Evolutionary conservation across 1,284 basidiomycete genomes (phyloP).

Genomic region (Papiliotrema laurentii): DNA sequence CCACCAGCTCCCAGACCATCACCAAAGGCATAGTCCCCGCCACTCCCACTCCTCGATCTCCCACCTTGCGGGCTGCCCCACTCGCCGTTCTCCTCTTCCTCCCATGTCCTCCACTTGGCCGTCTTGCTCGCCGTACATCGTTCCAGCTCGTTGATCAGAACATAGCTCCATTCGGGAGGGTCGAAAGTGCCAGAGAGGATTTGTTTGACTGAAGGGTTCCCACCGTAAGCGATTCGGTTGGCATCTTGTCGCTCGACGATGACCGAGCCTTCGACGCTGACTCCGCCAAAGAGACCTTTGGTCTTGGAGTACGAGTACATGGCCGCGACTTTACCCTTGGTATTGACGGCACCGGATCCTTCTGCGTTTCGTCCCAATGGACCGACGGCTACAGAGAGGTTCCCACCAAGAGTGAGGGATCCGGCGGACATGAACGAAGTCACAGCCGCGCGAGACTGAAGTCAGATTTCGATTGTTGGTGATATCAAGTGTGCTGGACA

Average conservation of each 20-base stretch:
- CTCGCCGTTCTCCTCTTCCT: slow-evolving; percentile 35
- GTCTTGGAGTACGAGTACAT: slow-evolving; percentile 98
- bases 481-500: slow-evolving; percentile 32
- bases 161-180: slow-evolving; percentile 69
- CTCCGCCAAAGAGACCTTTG: slow-evolving; percentile 75
- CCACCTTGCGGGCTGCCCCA: slow-evolving; percentile 34
- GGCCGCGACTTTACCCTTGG: slow-evolving; percentile 82
- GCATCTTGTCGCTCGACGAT: slow-evolving; percentile 93
- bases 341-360: slow-evolving; percentile 78
- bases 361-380: slow-evolving; percentile 93
- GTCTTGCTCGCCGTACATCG: slow-evolving; percentile 66
- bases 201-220: slow-evolving; percentile 67
- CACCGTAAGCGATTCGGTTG: slow-evolving; percentile 71
- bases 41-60: slow-evolving; percentile 7
- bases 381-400: slow-evolving; percentile 85
- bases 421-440: slow-evolving; percentile 93
- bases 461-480: slow-evolving; percentile 46
- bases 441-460: slow-evolving; percentile 53
- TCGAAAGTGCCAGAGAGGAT: slow-evolving; percentile 72
- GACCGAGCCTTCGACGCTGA: slow-evolving; percentile 86
- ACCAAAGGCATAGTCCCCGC: slow-evolving; percentile 39
- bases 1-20: slow-evolving; percentile 37
- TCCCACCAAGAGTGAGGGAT: slow-evolving; percentile 86
- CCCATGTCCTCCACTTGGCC: slow-evolving; percentile 58
- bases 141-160: slow-evolving; percentile 69